phyloP scores from a whole-genome alignment of 306 rosid species.

The Hylodesmum podocarpum region DNA sequence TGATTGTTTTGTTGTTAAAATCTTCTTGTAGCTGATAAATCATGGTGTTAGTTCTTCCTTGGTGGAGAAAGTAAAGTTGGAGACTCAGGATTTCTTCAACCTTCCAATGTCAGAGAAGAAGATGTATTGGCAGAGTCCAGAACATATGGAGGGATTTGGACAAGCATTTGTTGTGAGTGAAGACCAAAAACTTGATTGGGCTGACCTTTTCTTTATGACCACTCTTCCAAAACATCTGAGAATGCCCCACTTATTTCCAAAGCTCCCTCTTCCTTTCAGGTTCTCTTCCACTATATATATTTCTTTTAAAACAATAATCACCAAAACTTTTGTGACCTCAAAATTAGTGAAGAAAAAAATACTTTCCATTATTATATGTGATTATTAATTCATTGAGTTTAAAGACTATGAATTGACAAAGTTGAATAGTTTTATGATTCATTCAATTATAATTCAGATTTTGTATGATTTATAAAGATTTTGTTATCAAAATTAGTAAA shows the following conservation, averaged over 20 bases:
- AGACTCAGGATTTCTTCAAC: constrained; percentile 44
- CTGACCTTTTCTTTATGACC: constrained; percentile 43
- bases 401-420: too few species aligned
- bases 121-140: constrained; percentile 45
- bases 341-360: too few species aligned
- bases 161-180: constrained; percentile 54
- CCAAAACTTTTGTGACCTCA: too few species aligned
- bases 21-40: constrained; percentile 45
- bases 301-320: too few species aligned
- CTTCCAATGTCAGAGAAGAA: constrained; percentile 56
- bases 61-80: constrained; percentile 45
- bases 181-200: constrained; percentile 52
- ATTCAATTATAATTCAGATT: too few species aligned
- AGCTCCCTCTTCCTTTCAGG: constrained; percentile 52
- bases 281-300: too few species aligned
- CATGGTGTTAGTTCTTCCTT: constrained; percentile 50
- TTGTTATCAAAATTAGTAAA: too few species aligned
- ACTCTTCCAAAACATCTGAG: constrained; percentile 43
- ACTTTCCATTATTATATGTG: too few species aligned
- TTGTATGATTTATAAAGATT: too few species aligned
- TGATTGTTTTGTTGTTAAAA: neutral
- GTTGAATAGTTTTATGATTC: too few species aligned
- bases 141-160: constrained; percentile 65
- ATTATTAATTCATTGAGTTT: too few species aligned
- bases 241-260: constrained; percentile 53